These are phyloP conservation scores for Trichomonas vaginalis DNA, from an alignment of 208 protist genomes.

Conservation along the genomic window DNA sequence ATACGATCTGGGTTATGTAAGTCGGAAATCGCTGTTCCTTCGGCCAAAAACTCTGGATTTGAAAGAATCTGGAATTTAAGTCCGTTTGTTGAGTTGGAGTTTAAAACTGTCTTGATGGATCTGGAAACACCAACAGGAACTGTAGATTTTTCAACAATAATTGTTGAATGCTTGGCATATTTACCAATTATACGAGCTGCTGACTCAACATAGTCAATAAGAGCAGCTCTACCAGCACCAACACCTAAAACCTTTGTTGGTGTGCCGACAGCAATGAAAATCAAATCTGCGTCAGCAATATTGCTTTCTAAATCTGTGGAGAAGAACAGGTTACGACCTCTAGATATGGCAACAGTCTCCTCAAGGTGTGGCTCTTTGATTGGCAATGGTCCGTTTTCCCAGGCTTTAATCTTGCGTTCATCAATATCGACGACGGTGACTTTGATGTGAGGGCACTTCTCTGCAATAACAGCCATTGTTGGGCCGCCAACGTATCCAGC, in stretches of 20 bases:
- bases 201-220: neutral
- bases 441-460: slow-evolving; percentile 64
- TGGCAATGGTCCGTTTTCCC: slow-evolving; percentile 55
- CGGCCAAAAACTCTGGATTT: slow-evolving; percentile 90
- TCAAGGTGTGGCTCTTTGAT: slow-evolving; percentile 69
- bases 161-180: slow-evolving; percentile 40
- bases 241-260: slow-evolving; percentile 78
- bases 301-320: slow-evolving; percentile 54
- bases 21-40: slow-evolving; percentile 72
- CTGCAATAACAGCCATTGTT: slow-evolving; percentile 78
- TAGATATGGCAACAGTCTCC: slow-evolving; percentile 40
- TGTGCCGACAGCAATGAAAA: slow-evolving; percentile 88
- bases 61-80: slow-evolving; percentile 69
- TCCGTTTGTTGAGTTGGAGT: slow-evolving; percentile 22
- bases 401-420: slow-evolving; percentile 61
- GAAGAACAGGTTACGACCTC: slow-evolving; percentile 72
- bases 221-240: slow-evolving; percentile 42
- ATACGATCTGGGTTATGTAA: slow-evolving; percentile 73
- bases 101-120: slow-evolving; percentile 44
- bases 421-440: slow-evolving; percentile 72
- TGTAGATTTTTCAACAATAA: slow-evolving; percentile 80
- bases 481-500: slow-evolving; percentile 84
- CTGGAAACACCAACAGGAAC: slow-evolving; percentile 56
- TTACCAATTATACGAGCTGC: neutral
- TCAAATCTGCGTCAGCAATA: slow-evolving; percentile 63